These are phyloP conservation scores for Torulaspora delbrueckii DNA, from an alignment of 805 yeast species.

Conservation along the genomic window DNA sequence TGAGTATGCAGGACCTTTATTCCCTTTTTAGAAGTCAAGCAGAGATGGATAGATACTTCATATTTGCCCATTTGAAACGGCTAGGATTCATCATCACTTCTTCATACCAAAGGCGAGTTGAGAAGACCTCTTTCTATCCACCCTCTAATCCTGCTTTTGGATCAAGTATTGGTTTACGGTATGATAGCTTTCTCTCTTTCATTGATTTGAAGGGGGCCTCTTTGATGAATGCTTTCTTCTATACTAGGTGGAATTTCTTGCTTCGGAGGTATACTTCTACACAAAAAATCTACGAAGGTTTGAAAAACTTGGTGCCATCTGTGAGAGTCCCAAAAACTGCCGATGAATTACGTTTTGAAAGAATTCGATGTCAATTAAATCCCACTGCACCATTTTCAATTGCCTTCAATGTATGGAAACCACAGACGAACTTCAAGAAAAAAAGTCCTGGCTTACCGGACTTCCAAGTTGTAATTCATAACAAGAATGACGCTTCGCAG, in stretches of 20 bases:
- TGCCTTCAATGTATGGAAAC: constrained; percentile 78
- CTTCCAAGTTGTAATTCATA: constrained; percentile 60
- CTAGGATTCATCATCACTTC: constrained; percentile 65
- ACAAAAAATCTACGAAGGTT: constrained; percentile 31
- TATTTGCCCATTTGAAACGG: constrained; percentile 69
- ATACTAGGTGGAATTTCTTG: constrained; percentile 19
- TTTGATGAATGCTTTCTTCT: constrained; percentile 21
- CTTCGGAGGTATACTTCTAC: constrained; percentile 22
- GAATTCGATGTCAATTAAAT: neutral
- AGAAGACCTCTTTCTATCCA: constrained; percentile 16
- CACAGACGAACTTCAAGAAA: constrained; percentile 64
- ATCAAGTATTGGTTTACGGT: neutral
- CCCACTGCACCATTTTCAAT: constrained; percentile 23
- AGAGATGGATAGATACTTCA: constrained; percentile 53
- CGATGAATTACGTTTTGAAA: constrained; percentile 1
- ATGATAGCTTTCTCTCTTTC: neutral
- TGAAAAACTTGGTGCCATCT: constrained; percentile 30
- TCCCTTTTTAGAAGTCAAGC: constrained; percentile 40
- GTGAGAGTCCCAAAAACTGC: constrained; percentile 8
- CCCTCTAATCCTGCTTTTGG: neutral
- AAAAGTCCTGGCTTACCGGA: constrained; percentile 68
- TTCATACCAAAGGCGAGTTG: constrained; percentile 8
- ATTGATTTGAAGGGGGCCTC: constrained; percentile 4
- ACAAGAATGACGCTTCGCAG: constrained; percentile 36
- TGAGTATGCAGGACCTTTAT: constrained; percentile 64